Conservation (phyloP, 192 early-diverging fungal species). For the Kappamyces sp. region DNA sequence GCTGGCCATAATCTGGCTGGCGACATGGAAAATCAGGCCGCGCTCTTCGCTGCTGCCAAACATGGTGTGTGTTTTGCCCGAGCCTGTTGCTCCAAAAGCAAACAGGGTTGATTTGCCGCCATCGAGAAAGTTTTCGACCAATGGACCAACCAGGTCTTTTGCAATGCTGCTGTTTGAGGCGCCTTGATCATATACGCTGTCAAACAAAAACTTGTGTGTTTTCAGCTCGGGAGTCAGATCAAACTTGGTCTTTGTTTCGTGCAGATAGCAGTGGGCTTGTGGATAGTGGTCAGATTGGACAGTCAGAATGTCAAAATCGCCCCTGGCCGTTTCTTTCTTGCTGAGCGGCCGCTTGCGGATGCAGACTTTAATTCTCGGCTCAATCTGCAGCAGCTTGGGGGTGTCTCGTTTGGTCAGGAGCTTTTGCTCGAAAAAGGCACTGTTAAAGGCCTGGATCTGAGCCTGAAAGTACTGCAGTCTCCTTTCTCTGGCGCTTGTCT, state of each 20-base stretch:
- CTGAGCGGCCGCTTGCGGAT: conserved; percentile 83
- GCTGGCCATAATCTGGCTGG: background rate
- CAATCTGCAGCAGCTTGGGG: too few relatives aligned
- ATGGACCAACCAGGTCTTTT: conserved; percentile 7
- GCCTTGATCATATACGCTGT: conserved; percentile 78
- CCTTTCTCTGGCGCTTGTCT: too few relatives aligned
- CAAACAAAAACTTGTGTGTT: conserved; percentile 78
- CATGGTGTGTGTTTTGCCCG: conserved; percentile 46
- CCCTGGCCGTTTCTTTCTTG: conserved; percentile 46
- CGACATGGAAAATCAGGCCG: background rate
- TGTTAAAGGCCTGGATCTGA: too few relatives aligned
- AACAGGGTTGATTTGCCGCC: conserved; percentile 35
- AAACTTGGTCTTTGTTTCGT: conserved; percentile 47
- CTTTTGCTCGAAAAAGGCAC: too few relatives aligned
- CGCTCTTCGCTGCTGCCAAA: conserved; percentile 24
- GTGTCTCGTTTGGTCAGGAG: too few relatives aligned
- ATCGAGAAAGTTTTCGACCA: conserved; percentile 27
- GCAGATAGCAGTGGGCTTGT: conserved; percentile 31
- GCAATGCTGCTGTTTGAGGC: conserved; percentile 39
- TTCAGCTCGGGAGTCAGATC: conserved; percentile 82
- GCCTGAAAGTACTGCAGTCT: too few relatives aligned
- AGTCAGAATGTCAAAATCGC: conserved; percentile 32
- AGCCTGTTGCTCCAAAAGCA: conserved; percentile 41
- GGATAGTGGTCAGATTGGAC: conserved; percentile 26
- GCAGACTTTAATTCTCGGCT: conserved; percentile 73